These are phyloP conservation scores for Zelopaecilomyces penicillatus DNA, from an alignment of 2,329 filamentous ascomycete species.

Conservation along the genomic window DNA sequence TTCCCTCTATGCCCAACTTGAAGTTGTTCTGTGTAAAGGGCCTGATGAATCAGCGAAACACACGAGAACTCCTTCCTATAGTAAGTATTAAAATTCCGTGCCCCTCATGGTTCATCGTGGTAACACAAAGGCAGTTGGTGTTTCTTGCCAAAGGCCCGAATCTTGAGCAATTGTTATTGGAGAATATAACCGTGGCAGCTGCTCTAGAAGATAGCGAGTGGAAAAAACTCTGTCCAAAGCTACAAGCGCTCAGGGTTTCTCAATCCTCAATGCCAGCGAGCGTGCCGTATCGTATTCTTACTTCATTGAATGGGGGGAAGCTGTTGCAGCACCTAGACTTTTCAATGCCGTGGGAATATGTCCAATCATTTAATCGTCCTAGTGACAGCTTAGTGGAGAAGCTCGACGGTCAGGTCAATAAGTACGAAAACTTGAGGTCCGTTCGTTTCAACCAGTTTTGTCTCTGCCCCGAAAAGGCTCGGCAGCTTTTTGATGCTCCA, in stretches of 20 bases:
- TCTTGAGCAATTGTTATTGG: conserved; percentile 25
- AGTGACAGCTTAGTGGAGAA: neutral
- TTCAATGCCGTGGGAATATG: conserved; percentile 13
- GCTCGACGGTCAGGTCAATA: neutral
- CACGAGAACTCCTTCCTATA: conserved; percentile 2
- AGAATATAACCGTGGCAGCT: neutral
- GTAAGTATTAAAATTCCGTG: conserved; percentile 1
- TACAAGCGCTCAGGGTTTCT: neutral
- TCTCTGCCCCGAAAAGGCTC: conserved; percentile 16
- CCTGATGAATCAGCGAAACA: conserved; percentile 13
- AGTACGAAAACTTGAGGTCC: conserved; percentile 19
- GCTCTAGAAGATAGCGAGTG: no score
- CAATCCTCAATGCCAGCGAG: neutral
- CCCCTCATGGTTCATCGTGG: neutral
- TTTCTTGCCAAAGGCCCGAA: conserved; percentile 19
- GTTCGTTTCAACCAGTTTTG: conserved; percentile 20
- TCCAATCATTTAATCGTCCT: no score
- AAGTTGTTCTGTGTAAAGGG: conserved; percentile 14
- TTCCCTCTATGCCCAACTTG: conserved; percentile 19
- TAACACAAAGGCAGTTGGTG: conserved; percentile 16
- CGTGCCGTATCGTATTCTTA: neutral
- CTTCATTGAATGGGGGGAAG: conserved; percentile 8
- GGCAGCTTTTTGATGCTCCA: conserved; percentile 17
- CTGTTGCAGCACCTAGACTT: conserved; percentile 23
- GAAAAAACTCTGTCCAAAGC: neutral